A percentile compares a stretch with the other conserved stretches of the same genome.
phyloP scores from a whole-genome alignment of 2,329 filamentous ascomycete genomes.

The Claviceps arundinis region DNA sequence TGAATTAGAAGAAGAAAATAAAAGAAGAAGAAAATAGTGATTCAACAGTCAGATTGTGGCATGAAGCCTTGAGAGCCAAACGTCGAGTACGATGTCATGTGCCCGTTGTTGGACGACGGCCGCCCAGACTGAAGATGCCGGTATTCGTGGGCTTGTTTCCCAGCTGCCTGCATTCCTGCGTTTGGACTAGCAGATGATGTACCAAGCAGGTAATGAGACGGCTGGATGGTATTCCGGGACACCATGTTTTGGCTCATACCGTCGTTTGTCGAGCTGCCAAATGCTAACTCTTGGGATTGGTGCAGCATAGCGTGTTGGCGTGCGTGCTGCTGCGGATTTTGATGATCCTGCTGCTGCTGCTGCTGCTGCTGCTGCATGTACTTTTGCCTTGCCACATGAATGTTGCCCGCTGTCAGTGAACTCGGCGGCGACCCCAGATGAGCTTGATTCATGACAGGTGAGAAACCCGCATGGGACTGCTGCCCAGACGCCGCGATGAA shows the following conservation, averaged over 20 bases:
- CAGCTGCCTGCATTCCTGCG: neutral
- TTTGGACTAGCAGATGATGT: neutral
- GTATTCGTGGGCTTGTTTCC: neutral
- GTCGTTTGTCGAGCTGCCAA: neutral
- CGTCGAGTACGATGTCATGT: constrained; percentile 1
- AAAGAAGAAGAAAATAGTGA: neutral
- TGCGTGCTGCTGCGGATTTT: neutral
- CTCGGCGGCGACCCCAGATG: neutral
- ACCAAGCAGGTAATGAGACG: neutral
- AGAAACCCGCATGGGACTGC: neutral
- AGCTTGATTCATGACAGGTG: neutral
- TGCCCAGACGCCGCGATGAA: neutral
- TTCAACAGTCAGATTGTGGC: neutral
- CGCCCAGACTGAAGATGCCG: neutral
- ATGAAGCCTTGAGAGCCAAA: constrained; percentile 3
- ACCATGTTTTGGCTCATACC: neutral
- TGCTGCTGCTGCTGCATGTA: constrained; percentile 3
- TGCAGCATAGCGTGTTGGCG: neutral
- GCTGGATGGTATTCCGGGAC: neutral
- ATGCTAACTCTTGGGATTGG: neutral
- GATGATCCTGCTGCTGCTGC: neutral
- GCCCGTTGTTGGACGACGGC: neutral
- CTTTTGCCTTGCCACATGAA: neutral
- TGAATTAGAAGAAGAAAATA: neutral
- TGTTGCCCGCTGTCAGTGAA: neutral